phyloP scores from a whole-genome alignment of 176 grass and related monocot genomes.

The Poa pratensis region DNA sequence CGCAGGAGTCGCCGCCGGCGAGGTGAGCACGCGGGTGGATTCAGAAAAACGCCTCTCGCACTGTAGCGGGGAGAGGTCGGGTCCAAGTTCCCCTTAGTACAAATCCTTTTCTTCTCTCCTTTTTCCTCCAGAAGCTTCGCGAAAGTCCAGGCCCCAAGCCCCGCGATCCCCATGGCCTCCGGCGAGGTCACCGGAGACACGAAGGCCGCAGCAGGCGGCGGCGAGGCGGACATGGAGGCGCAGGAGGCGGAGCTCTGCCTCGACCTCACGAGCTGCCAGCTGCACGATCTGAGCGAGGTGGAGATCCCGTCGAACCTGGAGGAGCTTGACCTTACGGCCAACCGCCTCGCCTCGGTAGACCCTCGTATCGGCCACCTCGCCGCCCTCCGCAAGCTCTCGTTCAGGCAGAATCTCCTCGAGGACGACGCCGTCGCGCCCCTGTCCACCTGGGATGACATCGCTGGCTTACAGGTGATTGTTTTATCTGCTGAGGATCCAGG shows the following conservation, averaged over 20 bases:
- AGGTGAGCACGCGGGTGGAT: too few relatives aligned
- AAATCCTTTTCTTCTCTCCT: too few relatives aligned
- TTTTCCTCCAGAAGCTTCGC: conserved; percentile 35
- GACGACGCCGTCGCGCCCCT: conserved; percentile 74
- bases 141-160: conserved; percentile 26
- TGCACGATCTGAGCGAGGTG: conserved; percentile 83
- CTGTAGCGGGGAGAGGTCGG: too few relatives aligned
- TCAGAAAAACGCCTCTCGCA: too few relatives aligned
- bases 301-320: conserved; percentile 80
- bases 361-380: conserved; percentile 62
- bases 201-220: neutral
- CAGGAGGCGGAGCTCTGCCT: conserved; percentile 46
- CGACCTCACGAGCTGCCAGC: conserved; percentile 88
- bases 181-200: conserved; percentile 23
- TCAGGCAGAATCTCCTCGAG: conserved; percentile 84
- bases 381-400: conserved; percentile 73
- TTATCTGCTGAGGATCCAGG: neutral
- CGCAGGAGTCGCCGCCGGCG: too few relatives aligned
- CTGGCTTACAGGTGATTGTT: conserved; percentile 63
- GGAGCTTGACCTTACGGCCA: conserved; percentile 92
- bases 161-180: conserved; percentile 38
- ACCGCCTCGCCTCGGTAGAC: conserved; percentile 73
- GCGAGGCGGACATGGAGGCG: conserved; percentile 44
- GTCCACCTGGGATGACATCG: conserved; percentile 68
- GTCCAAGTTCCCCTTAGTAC: too few relatives aligned